Base-by-base conservation (phyloP, 371 early-diverging fungal genomes). In the Mucor mucedo region DNA sequence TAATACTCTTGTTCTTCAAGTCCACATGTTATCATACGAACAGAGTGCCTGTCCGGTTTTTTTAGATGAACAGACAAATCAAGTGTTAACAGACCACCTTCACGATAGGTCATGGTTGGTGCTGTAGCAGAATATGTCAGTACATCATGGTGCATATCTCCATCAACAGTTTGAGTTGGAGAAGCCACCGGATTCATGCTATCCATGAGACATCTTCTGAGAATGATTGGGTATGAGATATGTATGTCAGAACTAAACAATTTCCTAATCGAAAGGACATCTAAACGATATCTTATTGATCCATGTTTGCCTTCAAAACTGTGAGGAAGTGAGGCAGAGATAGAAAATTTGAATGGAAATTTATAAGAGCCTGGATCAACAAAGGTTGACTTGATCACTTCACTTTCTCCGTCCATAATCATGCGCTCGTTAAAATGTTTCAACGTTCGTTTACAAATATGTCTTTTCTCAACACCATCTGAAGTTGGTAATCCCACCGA, bases 91-190 rank as follows among this genome's bases (percentile, higher is more conserved):
- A 71, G 29, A 1, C 71, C 71, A 35, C 71, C 71, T 42, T 71
- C 71, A 49, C 61, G 47, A 38, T 67, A 71, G 6, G 63, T 64
- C 67, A 71, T 71, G 14, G 54, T 52, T 0, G 71, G 71, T 10
- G 71, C 64, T 9, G 63, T 67, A n/a, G 68, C 71, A 5, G 58
- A 52, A 54, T 70, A 70, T 1, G 47, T 44, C 13, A 66, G 49
- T 39, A 65, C 52, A 0, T 65, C 50, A 10, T 60, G 39, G 32
- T 60, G 27, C 55, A 39, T 60, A 1, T 16, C 32, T 1, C 70
- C 70, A 32, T 52, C 21, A 1, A 65, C 35, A 10, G 52, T 41
- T 52, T 64, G 52, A 2, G 54, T n/a, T 0, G 35, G n/a, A 2
- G 4, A 27, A 11, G 57, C 41, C 1, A 60, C 13, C 3, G 63